phyloP scores from a whole-genome alignment of 495 filamentous ascomycete genomes.

The Trichodelitschia bisporula region DNA sequence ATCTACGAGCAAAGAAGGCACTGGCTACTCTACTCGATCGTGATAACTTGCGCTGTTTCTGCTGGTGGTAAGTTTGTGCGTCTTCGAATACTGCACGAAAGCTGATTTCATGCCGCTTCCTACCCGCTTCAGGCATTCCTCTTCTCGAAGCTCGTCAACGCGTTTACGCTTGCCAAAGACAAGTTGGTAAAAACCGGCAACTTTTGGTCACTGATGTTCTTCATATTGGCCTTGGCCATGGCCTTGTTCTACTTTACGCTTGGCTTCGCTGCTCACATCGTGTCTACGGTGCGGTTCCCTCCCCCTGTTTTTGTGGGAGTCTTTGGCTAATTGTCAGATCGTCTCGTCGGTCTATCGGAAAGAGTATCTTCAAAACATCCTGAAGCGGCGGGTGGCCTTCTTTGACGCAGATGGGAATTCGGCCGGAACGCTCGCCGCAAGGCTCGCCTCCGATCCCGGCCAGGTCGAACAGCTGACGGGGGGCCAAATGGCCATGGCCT shows the following conservation, averaged over 20 bases:
- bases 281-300: slow-evolving; percentile 6
- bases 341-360: slow-evolving; percentile 9
- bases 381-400: slow-evolving; percentile 9
- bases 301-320: too few relatives aligned
- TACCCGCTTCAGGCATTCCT: slow-evolving; percentile 11
- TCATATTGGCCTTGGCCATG: slow-evolving; percentile 7
- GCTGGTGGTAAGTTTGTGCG: too few relatives aligned
- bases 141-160: slow-evolving; percentile 10
- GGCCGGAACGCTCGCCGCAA: slow-evolving; percentile 9
- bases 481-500: slow-evolving; percentile 8
- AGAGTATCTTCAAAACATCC: slow-evolving; percentile 10
- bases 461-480: slow-evolving; percentile 10
- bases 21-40: slow-evolving; percentile 8
- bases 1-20: slow-evolving; percentile 9
- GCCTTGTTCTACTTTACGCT: slow-evolving; percentile 8
- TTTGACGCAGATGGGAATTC: slow-evolving; percentile 12
- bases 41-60: slow-evolving; percentile 5
- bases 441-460: slow-evolving; percentile 7
- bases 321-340: too few relatives aligned
- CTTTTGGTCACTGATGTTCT: slow-evolving; percentile 13
- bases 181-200: slow-evolving; percentile 8
- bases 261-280: slow-evolving; percentile 6
- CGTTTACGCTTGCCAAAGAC: slow-evolving; percentile 6
- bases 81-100: too few relatives aligned
- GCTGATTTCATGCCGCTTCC: slow-evolving; percentile 3